Conservation (phyloP, 2,329 filamentous ascomycete genomes). For the Xylariaceae sp. region DNA sequence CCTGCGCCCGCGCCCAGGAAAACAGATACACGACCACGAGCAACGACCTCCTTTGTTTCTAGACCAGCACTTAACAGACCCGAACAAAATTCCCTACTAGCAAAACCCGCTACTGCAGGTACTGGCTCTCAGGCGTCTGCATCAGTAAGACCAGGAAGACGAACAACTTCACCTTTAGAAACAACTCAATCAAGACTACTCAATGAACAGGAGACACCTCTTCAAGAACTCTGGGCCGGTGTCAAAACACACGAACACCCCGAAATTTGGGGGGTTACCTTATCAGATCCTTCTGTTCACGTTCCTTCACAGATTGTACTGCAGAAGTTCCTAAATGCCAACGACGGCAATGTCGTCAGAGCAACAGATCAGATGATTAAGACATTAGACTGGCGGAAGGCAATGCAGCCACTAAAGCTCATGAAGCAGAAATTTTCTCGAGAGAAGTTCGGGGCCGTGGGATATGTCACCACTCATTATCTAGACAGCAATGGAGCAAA, state of each 20-base stretch:
- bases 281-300: conserved; percentile 49
- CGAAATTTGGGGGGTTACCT: conserved; percentile 83
- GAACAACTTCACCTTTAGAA: not conserved
- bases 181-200: conserved; percentile 16
- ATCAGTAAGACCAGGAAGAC: too few species aligned
- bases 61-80: too few species aligned
- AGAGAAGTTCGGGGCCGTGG: conserved; percentile 69
- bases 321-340: conserved; percentile 91
- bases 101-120: too few species aligned
- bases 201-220: conserved; percentile 26
- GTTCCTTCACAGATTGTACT: conserved; percentile 77
- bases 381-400: conserved; percentile 78
- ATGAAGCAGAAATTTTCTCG: conserved; percentile 60
- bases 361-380: conserved; percentile 73
- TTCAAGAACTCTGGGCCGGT: conserved; percentile 31
- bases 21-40: too few species aligned
- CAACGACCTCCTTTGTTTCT: too few species aligned
- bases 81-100: too few species aligned
- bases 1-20: too few species aligned
- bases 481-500: conserved; percentile 38
- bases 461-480: conserved; percentile 71
- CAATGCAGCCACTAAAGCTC: conserved; percentile 64
- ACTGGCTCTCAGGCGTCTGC: too few species aligned
- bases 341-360: conserved; percentile 66
- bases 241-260: conserved; percentile 44